Evolutionary conservation across 495 filamentous ascomycete species (phyloP), one percentile per base, ranked within the genome.

Genomic region (Daldinia decipiens): DNA sequence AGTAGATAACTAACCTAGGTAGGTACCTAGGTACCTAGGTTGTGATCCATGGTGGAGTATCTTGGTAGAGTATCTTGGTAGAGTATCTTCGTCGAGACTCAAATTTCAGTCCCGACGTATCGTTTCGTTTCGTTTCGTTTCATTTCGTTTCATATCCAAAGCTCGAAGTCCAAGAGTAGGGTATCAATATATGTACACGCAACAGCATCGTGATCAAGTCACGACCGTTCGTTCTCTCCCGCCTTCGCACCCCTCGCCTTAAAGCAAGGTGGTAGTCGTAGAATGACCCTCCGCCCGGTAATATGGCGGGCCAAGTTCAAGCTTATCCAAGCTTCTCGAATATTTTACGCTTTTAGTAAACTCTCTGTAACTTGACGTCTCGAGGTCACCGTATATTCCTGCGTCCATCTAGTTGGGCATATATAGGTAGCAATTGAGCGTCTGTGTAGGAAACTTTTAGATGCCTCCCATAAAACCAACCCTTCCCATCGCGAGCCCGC

Each of bases 391-490:
- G 11, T 5, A 39, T 53, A 53, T 53, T 31, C 4, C 4, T 53
- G 7, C 26, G 27, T 12, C 9, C 1, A 24, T 47, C 17, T 13
- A 21, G 2, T 5, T 12, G 5, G 4, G 19, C 21, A 47, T 45
- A 9, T 21, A 45, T 45, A 45, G 3, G 21, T 45, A 45, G 3
- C 40, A 27, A 26, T 19, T 15, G 47, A 53, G 11, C 26, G 4
- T n/a, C 0, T 31, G 27, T 13, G 13, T 53, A 31, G 5, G 5
- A 31, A 7, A 29, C 8, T n/a, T 12, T 67, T 34, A 77, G 43
- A 77, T 72, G 1, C 75, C 75, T 12, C 75, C 75, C 32, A 68
- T 77, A 43, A 77, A 77, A 4, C 75, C 68, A 1, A 71, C 65
- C 7, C 73, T 70, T 1, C 68, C 71, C 61, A 77, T 77, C 5